Evolutionary conservation across 2,329 filamentous ascomycete genomes (phyloP).

Genomic region (Botrytis hyacinthi): DNA sequence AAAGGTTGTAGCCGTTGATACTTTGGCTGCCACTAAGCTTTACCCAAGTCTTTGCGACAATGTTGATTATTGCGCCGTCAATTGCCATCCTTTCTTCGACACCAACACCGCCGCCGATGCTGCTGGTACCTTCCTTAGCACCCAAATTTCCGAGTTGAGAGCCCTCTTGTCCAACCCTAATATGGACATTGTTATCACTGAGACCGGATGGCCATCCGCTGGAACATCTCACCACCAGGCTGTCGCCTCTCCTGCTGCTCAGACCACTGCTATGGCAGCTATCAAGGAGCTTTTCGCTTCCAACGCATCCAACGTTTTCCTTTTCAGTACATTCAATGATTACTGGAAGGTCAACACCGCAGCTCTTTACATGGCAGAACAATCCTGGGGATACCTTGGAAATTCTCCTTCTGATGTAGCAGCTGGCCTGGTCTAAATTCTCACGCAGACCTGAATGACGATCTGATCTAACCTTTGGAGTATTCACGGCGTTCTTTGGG

Average conservation of each 20-base stretch:
- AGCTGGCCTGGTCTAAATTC: conserved; percentile 21
- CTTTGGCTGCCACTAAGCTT: conserved; percentile 63
- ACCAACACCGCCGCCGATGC: conserved; percentile 54
- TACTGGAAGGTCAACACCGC: conserved; percentile 68
- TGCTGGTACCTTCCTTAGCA: conserved; percentile 65
- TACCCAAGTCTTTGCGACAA: conserved; percentile 68
- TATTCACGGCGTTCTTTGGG: conserved; percentile 14
- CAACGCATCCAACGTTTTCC: conserved; percentile 54
- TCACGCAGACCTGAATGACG: not conserved
- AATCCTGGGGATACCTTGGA: conserved; percentile 68
- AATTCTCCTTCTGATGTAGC: conserved; percentile 29
- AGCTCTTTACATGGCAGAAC: conserved; percentile 67
- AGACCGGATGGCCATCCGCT: conserved; percentile 79
- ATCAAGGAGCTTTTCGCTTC: conserved; percentile 59
- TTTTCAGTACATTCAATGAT: conserved; percentile 80
- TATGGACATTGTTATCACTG: conserved; percentile 71
- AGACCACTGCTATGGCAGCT: conserved; percentile 62
- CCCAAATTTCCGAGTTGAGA: conserved; percentile 50
- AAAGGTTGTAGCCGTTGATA: conserved; percentile 77
- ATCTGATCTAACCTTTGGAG: conserved; percentile 4
- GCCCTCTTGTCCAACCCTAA: conserved; percentile 43
- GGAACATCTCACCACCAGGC: conserved; percentile 65
- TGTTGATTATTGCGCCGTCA: conserved; percentile 72
- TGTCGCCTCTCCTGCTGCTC: conserved; percentile 66
- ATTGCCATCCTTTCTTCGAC: conserved; percentile 85